Evolutionary conservation across 2,329 filamentous ascomycete genomes (phyloP).

Genomic region (Pseudogymnoascus sp.): DNA sequence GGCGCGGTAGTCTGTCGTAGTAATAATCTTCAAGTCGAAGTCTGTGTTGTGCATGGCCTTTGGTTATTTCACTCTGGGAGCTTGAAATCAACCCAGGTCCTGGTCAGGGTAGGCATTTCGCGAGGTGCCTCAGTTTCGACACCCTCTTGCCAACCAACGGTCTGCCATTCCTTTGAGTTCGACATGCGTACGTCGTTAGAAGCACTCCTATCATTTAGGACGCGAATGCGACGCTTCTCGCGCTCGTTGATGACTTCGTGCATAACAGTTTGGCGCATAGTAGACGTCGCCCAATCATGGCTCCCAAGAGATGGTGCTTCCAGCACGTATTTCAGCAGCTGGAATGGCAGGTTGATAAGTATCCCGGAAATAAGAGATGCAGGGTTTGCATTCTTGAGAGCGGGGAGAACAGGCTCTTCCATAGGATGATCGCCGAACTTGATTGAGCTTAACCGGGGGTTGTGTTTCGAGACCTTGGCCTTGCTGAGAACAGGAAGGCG

Average conservation of each 20-base stretch:
- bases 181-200: constrained; percentile 24
- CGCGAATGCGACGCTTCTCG: constrained; percentile 43
- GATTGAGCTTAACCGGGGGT: constrained; percentile 55
- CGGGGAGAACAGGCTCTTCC: constrained; percentile 29
- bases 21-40: constrained; percentile 1
- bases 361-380: constrained; percentile 52
- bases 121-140: constrained; percentile 18
- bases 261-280: constrained; percentile 43
- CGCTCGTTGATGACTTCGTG: constrained; percentile 48
- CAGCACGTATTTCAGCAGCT: constrained; percentile 57
- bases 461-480: constrained; percentile 31
- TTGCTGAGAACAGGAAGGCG: constrained; percentile 34
- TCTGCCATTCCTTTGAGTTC: constrained; percentile 25
- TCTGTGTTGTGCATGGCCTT: neutral
- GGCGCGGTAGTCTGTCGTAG: constrained; percentile 2
- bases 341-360: constrained; percentile 63
- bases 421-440: constrained; percentile 61
- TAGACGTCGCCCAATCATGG: constrained; percentile 41
- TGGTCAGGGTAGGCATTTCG: constrained; percentile 15
- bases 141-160: constrained; percentile 29
- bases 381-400: constrained; percentile 26
- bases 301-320: constrained; percentile 51
- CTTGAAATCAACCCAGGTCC: constrained; percentile 24
- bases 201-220: constrained; percentile 18
- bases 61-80: constrained; percentile 11